Base-by-base conservation (phyloP, 2,329 filamentous ascomycete genomes). In the Fusarium illudens region DNA sequence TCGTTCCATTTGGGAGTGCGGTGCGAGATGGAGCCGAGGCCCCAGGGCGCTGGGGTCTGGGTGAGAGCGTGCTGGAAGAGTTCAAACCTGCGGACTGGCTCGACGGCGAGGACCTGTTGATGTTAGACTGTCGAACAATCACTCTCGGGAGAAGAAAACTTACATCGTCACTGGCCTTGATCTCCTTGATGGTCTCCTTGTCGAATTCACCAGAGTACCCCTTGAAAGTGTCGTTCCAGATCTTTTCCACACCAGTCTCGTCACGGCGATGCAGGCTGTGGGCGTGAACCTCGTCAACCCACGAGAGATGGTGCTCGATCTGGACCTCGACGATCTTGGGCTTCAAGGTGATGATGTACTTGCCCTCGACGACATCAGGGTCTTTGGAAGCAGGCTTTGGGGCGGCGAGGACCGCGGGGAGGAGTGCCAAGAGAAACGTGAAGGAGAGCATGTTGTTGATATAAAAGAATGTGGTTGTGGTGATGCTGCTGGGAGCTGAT, bases 281-380 rank as follows among this genome's bases (percentile, higher is more conserved):
- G 12, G 66, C 54, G 50, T 81, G 77, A 3, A 80, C 62, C 5
- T 71, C 65, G 4, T 62, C 66, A 36, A 80, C 75, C 74, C 78
- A 79, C 4, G 60, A 54, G 3, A 80, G 27, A 55, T 82, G 80
- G 30, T 69, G 64, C n/a, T 78, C 75, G 25, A 81, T 64, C n/a
- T 76, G 70, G 1, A 71, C 64, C 15, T 73, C 62, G 13, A 67
- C 66, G 39, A 79, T 68, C 30, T 76, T 75, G 9, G 78, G 73
- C 71, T 83, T 81, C 19, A 84, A 67, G 32, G 81, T 84, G 72
- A 84, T 73, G 59, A 84, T 84, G 71, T 83, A 84, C 67, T 79
- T 82, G 65, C 76, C 77, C 49, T 78, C 70, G 37, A 80, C 64
- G 34, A 79, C 64, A 54, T 71, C 70, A 3, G 49, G 42, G 29